Conservation (phyloP, 2,329 filamentous ascomycete species). For the Monosporascus sp. region DNA sequence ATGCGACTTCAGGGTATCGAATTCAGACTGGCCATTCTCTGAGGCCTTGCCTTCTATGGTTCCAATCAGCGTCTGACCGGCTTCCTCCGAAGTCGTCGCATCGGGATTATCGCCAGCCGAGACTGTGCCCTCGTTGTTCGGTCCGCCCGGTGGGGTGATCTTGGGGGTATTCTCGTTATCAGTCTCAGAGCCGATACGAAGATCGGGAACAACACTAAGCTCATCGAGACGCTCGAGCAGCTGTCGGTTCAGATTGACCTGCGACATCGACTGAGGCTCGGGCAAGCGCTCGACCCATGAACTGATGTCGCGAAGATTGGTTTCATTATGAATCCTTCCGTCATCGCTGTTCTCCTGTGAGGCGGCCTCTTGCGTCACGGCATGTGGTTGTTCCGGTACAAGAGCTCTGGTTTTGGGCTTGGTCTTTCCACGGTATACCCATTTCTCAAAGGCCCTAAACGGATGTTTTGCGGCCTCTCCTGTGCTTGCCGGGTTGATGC, state of each 20-base stretch:
- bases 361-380: too few species aligned
- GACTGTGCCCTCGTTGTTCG: too few species aligned
- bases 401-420: too few species aligned
- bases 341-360: neutral
- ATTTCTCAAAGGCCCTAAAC: conserved; percentile 7
- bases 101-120: too few species aligned
- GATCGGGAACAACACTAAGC: too few species aligned
- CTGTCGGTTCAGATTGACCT: neutral
- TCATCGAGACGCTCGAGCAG: neutral
- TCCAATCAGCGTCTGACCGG: neutral
- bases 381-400: too few species aligned
- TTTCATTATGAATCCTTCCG: neutral
- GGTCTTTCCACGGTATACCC: neutral
- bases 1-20: too few species aligned
- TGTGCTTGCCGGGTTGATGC: neutral
- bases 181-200: too few species aligned
- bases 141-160: too few species aligned
- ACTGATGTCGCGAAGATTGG: neutral
- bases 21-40: too few species aligned
- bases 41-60: too few species aligned
- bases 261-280: neutral
- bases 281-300: neutral
- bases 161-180: too few species aligned
- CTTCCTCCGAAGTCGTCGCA: neutral
- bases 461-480: neutral